Evolutionary conservation across 352 stramenopile genomes (phyloP).

Genomic region (Pilasporangium apinafurcum): DNA sequence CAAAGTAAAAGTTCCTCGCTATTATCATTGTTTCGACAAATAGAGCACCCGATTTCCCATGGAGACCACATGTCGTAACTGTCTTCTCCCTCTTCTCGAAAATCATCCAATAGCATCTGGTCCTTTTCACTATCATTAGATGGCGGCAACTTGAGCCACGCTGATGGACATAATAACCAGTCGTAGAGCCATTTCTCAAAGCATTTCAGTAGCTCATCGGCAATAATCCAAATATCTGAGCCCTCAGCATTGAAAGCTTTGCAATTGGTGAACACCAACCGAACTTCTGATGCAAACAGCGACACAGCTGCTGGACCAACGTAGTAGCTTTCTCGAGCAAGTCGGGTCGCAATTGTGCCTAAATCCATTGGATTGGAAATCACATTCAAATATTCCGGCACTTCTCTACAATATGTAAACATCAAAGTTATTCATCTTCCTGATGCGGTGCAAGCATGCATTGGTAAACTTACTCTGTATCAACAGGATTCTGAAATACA

Average conservation of each 20-base stretch:
- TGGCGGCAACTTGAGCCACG: slow-evolving; percentile 70
- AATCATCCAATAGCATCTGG: slow-evolving; percentile 40
- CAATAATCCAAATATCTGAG: slow-evolving; percentile 77
- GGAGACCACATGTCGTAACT: slow-evolving; percentile 71
- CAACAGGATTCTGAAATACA: slow-evolving; percentile 75
- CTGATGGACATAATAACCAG: slow-evolving; percentile 70
- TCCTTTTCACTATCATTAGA: slow-evolving; percentile 42
- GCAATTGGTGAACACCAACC: slow-evolving; percentile 85
- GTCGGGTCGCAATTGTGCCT: slow-evolving; percentile 62
- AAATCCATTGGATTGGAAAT: slow-evolving; percentile 87
- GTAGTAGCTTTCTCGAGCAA: slow-evolving; percentile 80
- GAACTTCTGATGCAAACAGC: slow-evolving; percentile 80
- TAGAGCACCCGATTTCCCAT: slow-evolving; percentile 72
- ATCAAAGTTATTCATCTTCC: background rate
- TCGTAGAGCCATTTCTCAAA: slow-evolving; percentile 89
- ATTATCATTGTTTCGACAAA: slow-evolving; percentile 69
- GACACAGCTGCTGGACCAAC: slow-evolving; percentile 56
- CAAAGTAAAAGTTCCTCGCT: slow-evolving; percentile 79
- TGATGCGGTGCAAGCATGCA: no score
- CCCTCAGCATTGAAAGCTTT: slow-evolving; percentile 79
- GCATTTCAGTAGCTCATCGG: slow-evolving; percentile 54
- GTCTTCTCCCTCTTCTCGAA: slow-evolving; percentile 50
- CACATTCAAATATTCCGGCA: slow-evolving; percentile 82
- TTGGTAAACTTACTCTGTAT: slow-evolving; percentile 44
- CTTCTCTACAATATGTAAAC: slow-evolving; percentile 24